A percentile compares a stretch with the other conserved stretches of the same genome.
These are phyloP conservation scores for Dryas integrifolia DNA, from an alignment of 331 rosid species.

Conservation along the genomic window DNA sequence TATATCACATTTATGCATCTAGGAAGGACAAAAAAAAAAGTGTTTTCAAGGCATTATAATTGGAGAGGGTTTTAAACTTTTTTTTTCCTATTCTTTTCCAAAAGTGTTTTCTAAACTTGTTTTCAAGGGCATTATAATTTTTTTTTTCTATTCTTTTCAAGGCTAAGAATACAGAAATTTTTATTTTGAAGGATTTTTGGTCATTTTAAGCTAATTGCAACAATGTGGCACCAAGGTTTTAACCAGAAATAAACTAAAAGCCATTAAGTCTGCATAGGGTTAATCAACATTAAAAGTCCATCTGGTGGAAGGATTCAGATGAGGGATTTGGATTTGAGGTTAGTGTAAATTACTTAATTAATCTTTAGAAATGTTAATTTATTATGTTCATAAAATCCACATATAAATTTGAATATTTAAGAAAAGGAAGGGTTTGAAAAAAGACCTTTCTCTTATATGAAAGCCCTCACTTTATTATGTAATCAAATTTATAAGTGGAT, in stretches of 20 bases:
- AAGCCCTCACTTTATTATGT: no score
- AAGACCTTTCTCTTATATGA: no score
- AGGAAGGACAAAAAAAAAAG: no score
- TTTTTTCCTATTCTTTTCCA: background rate
- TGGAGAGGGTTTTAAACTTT: background rate
- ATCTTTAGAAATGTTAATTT: no score
- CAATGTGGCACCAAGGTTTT: background rate
- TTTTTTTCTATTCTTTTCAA: background rate
- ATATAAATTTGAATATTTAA: no score
- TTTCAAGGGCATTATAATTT: background rate
- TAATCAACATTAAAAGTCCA: background rate
- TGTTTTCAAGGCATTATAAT: background rate
- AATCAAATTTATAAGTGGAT: no score
- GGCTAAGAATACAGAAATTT: background rate
- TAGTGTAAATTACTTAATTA: no score
- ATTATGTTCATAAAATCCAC: no score
- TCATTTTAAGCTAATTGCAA: background rate
- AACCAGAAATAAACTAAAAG: background rate
- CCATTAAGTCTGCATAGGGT: background rate
- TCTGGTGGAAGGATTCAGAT: no score
- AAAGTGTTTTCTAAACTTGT: background rate
- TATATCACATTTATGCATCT: no score
- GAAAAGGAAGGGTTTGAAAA: no score
- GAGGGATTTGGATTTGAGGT: no score
- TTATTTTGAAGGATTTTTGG: background rate